Evolutionary conservation across 495 filamentous ascomycete species (phyloP).

Genomic region (Neurospora intermedia): DNA sequence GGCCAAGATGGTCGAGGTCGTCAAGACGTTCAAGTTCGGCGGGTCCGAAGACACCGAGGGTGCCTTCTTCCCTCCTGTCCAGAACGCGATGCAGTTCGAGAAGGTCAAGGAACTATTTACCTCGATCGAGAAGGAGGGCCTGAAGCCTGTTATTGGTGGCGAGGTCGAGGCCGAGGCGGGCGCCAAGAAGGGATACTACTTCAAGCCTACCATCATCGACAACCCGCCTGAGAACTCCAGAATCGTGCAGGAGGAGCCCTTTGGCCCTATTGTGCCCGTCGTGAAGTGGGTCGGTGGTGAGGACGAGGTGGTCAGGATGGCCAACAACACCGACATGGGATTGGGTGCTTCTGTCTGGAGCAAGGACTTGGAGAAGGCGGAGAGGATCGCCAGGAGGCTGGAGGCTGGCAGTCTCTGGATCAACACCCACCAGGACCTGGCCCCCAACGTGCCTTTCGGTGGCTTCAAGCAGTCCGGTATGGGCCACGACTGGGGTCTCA

Average conservation of each 20-base stretch:
- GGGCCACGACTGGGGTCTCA: constrained; percentile 42
- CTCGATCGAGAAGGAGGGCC: constrained; percentile 33
- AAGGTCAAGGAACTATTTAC: constrained; percentile 38
- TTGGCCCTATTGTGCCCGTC: constrained; percentile 48
- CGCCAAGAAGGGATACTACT: constrained; percentile 32
- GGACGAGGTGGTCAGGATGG: constrained; percentile 45
- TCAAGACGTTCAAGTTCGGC: constrained; percentile 41
- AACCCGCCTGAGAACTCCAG: constrained; percentile 33
- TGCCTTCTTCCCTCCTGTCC: constrained; percentile 44
- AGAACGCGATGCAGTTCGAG: constrained; percentile 50
- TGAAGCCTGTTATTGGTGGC: constrained; percentile 32
- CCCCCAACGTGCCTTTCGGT: constrained; percentile 38
- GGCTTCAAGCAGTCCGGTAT: constrained; percentile 49
- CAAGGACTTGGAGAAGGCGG: constrained; percentile 39
- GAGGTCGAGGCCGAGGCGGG: constrained; percentile 9
- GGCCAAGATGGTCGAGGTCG: constrained; percentile 41
- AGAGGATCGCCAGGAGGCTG: constrained; percentile 39
- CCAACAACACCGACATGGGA: constrained; percentile 46
- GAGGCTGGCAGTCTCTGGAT: constrained; percentile 50
- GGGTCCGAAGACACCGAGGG: constrained; percentile 28
- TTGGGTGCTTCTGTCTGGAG: constrained; percentile 49
- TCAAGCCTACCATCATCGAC: constrained; percentile 39
- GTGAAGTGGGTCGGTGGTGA: constrained; percentile 42
- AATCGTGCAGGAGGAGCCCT: constrained; percentile 40
- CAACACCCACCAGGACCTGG: constrained; percentile 32